Conservation (phyloP, 495 filamentous ascomycete species). For the Aspergillus sparsus region DNA sequence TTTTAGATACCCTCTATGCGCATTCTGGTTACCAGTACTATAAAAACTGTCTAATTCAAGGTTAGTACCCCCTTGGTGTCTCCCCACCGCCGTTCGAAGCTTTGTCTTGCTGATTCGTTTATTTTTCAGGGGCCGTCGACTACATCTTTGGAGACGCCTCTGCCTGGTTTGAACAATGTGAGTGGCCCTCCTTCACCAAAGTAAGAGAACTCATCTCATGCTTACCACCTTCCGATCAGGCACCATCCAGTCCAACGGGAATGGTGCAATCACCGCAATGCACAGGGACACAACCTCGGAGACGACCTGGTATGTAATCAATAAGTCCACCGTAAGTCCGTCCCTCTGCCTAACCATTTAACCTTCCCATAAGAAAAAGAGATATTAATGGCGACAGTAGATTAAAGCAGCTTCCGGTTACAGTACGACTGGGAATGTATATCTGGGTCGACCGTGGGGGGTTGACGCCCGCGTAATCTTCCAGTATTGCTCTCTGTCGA, state of each 20-base stretch:
- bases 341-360: not conserved
- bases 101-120: too few relatives aligned
- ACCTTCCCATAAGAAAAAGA: not conserved
- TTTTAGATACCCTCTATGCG: slow-evolving; percentile 58
- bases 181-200: slow-evolving; percentile 19
- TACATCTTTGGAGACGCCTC: slow-evolving; percentile 68
- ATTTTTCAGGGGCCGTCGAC: slow-evolving; percentile 41
- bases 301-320: not conserved
- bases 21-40: slow-evolving; percentile 61
- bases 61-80: slow-evolving; percentile 22
- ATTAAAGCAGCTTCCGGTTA: not conserved
- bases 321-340: not conserved
- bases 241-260: not conserved
- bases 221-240: not conserved
- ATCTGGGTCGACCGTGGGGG: not conserved
- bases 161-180: slow-evolving; percentile 62
- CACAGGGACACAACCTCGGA: not conserved
- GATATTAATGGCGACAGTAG: not conserved
- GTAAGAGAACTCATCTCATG: too few relatives aligned
- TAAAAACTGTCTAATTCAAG: slow-evolving; percentile 54
- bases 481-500: not conserved
- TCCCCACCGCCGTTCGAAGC: too few relatives aligned
- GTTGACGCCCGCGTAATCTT: not conserved
- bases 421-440: not conserved
- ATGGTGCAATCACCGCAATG: not conserved